Conservation (phyloP, 768 basidiomycete genomes). For the Mycena vulgaris region DNA sequence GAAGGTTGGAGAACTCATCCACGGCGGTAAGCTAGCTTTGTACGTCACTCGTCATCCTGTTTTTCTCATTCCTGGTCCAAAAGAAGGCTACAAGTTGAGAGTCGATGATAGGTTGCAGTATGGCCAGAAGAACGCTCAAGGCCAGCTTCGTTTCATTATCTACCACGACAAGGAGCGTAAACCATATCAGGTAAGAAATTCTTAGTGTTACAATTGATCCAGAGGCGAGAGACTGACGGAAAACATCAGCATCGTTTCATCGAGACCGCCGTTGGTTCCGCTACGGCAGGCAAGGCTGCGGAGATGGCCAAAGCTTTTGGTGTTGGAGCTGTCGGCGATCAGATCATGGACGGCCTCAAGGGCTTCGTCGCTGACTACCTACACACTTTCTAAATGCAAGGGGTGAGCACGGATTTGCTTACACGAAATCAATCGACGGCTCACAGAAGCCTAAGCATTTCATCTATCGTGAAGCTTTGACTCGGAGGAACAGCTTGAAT, state of each 20-base stretch:
- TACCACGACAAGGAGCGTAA: background rate
- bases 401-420: background rate
- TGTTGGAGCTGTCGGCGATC: background rate
- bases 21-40: background rate
- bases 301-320: background rate
- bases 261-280: background rate
- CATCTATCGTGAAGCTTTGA: background rate
- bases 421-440: background rate
- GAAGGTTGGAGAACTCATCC: background rate
- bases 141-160: background rate
- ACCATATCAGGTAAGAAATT: background rate
- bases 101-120: background rate
- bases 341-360: background rate
- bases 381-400: background rate
- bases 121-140: background rate
- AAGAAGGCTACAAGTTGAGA: conserved; percentile 8
- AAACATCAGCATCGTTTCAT: background rate
- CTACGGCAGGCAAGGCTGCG: background rate
- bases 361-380: background rate
- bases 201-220: background rate
- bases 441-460: background rate
- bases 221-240: background rate
- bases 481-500: too few species aligned
- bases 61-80: background rate
- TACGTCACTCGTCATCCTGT: background rate